Base-by-base conservation (phyloP, 495 filamentous ascomycete species). In the Trichoderma gamsii region DNA sequence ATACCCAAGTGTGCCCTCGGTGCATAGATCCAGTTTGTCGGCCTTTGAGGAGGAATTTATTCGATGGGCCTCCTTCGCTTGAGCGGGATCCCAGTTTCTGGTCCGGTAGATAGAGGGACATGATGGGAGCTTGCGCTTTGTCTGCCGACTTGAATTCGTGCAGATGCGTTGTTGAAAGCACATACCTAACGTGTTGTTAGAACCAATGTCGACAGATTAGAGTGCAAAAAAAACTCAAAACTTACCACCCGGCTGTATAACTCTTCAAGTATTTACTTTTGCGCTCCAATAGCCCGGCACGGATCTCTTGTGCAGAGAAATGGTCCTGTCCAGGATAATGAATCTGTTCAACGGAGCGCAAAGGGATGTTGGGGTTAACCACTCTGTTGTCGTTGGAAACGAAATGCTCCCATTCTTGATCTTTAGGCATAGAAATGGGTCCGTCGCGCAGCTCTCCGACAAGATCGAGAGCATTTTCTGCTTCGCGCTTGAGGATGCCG, bases 251-350 rank as follows among this genome's bases (percentile, higher is more conserved):
- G 29, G 94, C 90, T 3, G 93, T 93, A 76, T 97, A 99, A 74
- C 92, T 97, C 84, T 98, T 99, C 52, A 99, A 81, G 76, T 98
- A 99, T 75, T 98, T 99, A 84, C 91, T 96, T 86, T 97, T 99
- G 63, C 95, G 89, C 81, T 99, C 95, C 66, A 99, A 82, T 80
- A 96, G 88, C 1, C 95, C 95, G 7, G 91, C 90, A 64, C 92
- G 84, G 43, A 99, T 88, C 73, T 97, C 95, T 66, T 89, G 86
- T 41, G 91, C 92, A 11, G 92, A 89, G 65, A 90, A 90, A 75
- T 97, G 91, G 73, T 96, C 86, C 72, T 90, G 90, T 18, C 95
- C 95, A n/a, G 94, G 93, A 77, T 98, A 99, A 44, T 90, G 86
- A 71, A 99, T 96, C 72, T 90, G 89, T 72, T 97, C 86, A 21